Evolutionary conservation across 305 asterid species (phyloP).

Genomic region (Fraxinus nigra): DNA sequence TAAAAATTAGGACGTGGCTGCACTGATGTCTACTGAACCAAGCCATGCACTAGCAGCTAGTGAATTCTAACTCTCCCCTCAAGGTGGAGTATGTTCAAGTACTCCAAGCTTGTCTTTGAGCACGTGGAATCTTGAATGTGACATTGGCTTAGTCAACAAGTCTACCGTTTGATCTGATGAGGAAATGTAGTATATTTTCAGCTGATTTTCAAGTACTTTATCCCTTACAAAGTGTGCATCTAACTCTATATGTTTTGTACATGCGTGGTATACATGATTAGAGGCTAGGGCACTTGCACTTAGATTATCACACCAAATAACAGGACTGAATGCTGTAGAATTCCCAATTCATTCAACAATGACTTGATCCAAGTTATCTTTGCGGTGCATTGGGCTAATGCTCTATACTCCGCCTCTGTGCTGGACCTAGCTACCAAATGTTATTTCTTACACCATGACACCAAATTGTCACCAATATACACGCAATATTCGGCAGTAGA

Average conservation of each 20-base stretch:
- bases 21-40: background rate
- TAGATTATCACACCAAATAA: too few relatives aligned
- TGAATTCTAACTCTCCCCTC: background rate
- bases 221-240: background rate
- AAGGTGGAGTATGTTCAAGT: too few relatives aligned
- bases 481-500: too few relatives aligned
- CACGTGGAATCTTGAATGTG: background rate
- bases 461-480: too few relatives aligned
- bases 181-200: too few relatives aligned
- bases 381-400: too few relatives aligned
- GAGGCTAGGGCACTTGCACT: background rate
- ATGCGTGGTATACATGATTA: background rate
- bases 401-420: too few relatives aligned
- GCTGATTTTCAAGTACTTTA: background rate
- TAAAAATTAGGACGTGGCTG: background rate
- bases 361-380: too few relatives aligned
- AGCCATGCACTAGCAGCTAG: background rate
- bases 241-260: background rate
- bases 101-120: background rate
- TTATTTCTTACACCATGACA: too few relatives aligned
- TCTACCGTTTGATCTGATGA: background rate
- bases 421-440: too few relatives aligned
- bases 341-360: too few relatives aligned
- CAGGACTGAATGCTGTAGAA: too few relatives aligned
- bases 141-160: background rate